A percentile compares a stretch with the other conserved stretches of the same genome.
These are phyloP conservation scores for Cajanus cajan DNA, from an alignment of 306 rosid species.

Conservation along the genomic window DNA sequence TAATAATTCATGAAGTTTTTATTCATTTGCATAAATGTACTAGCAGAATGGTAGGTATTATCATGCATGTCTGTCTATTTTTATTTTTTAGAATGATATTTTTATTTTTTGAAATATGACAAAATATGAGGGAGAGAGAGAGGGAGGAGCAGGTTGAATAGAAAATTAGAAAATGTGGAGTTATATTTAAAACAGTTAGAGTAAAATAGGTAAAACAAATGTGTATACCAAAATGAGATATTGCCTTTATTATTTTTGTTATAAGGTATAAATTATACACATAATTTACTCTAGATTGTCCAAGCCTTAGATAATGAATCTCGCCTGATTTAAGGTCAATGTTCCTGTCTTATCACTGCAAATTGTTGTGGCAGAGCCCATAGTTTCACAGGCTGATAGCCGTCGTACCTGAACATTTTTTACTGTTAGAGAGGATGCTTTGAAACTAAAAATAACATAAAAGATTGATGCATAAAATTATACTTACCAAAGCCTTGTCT, in stretches of 20 bases:
- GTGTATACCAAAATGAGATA: not conserved
- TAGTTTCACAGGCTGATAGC: conserved; percentile 96
- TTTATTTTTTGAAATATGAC: not conserved
- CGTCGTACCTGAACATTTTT: conserved; percentile 73
- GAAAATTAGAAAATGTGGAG: not conserved
- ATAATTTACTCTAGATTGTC: conserved; percentile 15
- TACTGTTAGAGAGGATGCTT: conserved; percentile 32
- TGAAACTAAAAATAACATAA: conserved; percentile 10
- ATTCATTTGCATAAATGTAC: conserved; percentile 17
- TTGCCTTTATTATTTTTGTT: not conserved
- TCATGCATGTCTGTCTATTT: not conserved
- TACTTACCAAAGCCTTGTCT: conserved; percentile 87
- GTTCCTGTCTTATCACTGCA: conserved; percentile 99
- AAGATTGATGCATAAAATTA: conserved; percentile 19
- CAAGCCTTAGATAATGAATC: conserved; percentile 11
- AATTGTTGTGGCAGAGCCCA: conserved; percentile 98
- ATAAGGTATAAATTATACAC: not conserved
- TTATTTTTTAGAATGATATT: not conserved
- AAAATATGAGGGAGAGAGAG: not conserved
- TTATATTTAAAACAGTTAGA: not conserved
- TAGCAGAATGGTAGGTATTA: not conserved
- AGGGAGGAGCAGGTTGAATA: not conserved
- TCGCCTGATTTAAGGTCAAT: conserved; percentile 83
- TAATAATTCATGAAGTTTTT: conserved; percentile 7
- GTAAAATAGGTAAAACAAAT: not conserved